Percentiles rank a stretch among this genome's conserved stretches.
Evolutionary conservation across 2,329 filamentous ascomycete species (phyloP).

Genomic region (Colletotrichum coccodes): DNA sequence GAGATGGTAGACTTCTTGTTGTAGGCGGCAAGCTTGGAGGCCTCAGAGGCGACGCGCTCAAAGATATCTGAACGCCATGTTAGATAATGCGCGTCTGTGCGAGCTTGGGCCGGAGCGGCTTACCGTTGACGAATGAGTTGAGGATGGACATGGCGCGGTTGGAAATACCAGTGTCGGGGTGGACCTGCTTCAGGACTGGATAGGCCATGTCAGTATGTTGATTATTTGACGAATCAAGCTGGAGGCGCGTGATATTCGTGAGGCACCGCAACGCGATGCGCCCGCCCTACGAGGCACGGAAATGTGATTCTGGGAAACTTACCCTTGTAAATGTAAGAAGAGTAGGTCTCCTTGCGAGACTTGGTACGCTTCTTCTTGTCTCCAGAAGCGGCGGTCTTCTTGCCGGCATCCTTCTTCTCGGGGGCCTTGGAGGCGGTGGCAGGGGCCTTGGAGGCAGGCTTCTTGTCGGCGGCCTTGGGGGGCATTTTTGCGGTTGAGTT

Average conservation of each 20-base stretch:
- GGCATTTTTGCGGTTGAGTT: slow-evolving; percentile 76
- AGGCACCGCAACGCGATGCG: neutral
- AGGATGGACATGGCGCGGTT: slow-evolving; percentile 99
- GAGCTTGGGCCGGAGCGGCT: neutral
- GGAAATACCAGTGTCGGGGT: slow-evolving; percentile 99
- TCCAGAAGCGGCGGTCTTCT: slow-evolving; percentile 96
- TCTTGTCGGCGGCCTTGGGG: slow-evolving; percentile 98
- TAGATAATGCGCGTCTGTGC: slow-evolving; percentile 35
- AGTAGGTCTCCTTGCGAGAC: slow-evolving; percentile 99
- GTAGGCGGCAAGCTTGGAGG: slow-evolving; percentile 98
- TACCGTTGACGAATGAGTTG: slow-evolving; percentile 99
- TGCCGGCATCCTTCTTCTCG: slow-evolving; percentile 99
- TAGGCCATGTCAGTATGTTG: slow-evolving; percentile 43
- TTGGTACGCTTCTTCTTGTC: slow-evolving; percentile 99
- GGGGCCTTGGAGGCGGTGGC: slow-evolving; percentile 74
- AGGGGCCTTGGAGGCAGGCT: slow-evolving; percentile 97
- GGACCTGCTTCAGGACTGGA: slow-evolving; percentile 98
- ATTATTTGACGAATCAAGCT: too few relatives aligned
- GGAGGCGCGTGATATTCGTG: neutral
- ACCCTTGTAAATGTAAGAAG: slow-evolving; percentile 99
- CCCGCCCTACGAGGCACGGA: neutral
- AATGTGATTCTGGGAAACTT: slow-evolving; percentile 17
- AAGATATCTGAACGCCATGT: slow-evolving; percentile 81
- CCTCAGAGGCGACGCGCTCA: slow-evolving; percentile 98
- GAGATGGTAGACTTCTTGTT: slow-evolving; percentile 99